These are phyloP conservation scores for Taphrina communis DNA, from an alignment of 1,139 yeast species.

Conservation along the genomic window DNA sequence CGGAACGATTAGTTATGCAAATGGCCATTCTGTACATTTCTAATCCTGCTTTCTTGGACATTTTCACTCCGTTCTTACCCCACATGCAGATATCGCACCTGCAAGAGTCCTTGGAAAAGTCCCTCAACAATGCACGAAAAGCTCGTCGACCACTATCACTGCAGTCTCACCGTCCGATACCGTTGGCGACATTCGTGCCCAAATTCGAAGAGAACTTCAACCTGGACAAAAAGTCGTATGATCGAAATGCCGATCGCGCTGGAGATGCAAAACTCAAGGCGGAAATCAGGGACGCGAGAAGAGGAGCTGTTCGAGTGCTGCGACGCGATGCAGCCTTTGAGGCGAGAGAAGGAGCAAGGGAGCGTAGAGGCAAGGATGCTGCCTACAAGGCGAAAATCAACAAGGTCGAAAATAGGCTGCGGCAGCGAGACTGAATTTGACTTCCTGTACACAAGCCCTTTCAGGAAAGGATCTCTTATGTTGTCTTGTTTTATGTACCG, in stretches of 20 bases:
- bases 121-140: conserved; percentile 58
- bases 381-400: conserved; percentile 92
- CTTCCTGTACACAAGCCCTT: no score
- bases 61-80: conserved; percentile 54
- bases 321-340: conserved; percentile 86
- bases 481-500: no score
- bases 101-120: conserved; percentile 50
- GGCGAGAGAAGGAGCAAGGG: conserved; percentile 81
- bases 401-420: conserved; percentile 54
- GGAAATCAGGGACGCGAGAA: conserved; percentile 88
- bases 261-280: conserved; percentile 82
- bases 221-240: conserved; percentile 92
- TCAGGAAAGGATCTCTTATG: no score
- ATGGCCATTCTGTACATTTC: conserved; percentile 64
- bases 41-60: conserved; percentile 66
- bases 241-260: conserved; percentile 77
- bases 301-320: conserved; percentile 83
- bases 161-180: conserved; percentile 84
- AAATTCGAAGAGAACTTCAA: conserved; percentile 94
- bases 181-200: conserved; percentile 86
- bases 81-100: conserved; percentile 30
- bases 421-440: conserved; percentile 14
- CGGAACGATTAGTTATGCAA: conserved; percentile 27
- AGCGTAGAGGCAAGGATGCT: conserved; percentile 73
- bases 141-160: conserved; percentile 76